Evolutionary conservation across 2,329 filamentous ascomycete species (phyloP), one percentile per base, ranked within the genome.

Genomic region (Exophiala spinifera): DNA sequence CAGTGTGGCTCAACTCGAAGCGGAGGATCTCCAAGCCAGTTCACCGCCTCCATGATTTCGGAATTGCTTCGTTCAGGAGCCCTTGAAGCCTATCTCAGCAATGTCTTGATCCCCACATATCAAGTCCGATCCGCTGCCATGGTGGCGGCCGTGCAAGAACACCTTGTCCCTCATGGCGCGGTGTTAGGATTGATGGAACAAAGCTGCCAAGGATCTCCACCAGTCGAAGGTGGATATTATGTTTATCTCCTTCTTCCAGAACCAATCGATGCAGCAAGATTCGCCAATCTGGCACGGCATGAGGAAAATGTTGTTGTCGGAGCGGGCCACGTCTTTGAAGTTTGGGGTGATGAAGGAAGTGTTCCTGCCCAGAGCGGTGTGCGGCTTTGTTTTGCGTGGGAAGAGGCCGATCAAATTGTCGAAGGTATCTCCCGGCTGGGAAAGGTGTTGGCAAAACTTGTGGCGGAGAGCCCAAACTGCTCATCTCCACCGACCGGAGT

Each of bases 141-240:
- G 65, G 74, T 84, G 55, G 63, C 69, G 1, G 82, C 85, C 0
- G 80, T 94, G 19, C 67, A 77, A 33, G 67, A 77, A 48, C 69
- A 85, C 44, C 74, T 95, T 1, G 66, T 77, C 0, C 85, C 86
- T 0, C 72, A 87, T 0, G 86, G 85, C 1, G 80, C 87, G 77
- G 84, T 0, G 59, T 46, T 15, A 66, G 75, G 17, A 65, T 66
- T 10, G 28, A 36, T 19, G 14, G 68, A 72, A 49, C 68, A 74
- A 25, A 67, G 73, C 2, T 21, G 20, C 3, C 14, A 21, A 15
- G 10, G 42, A 11, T 4, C 6, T 6, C 75, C 55, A 69, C 78
- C 58, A 68, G 69, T 85, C 1, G 86, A 85, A 28, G 90, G 90
- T 0, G 91, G 91, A 0, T 95, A 91, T 67, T 95, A 95, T 68